Base-by-base conservation (phyloP, 2,329 filamentous ascomycete genomes). In the Aureobasidium zeae region DNA sequence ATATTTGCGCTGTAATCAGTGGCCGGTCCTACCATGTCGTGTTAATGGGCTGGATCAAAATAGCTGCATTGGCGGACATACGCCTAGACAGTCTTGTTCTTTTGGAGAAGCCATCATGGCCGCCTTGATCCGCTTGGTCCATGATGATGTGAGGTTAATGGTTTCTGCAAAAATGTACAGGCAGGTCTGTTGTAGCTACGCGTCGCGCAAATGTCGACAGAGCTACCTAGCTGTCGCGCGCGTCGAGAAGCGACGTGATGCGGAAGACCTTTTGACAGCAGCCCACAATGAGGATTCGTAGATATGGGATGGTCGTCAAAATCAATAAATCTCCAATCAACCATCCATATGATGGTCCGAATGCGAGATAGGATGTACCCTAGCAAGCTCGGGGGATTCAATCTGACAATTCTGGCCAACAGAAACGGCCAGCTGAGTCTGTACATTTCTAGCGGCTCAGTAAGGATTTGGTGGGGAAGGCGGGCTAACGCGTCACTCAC, bases 1-100 rank as follows among this genome's bases (percentile, higher is more conserved):
- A 94, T 76, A 8, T 86, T 91, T 17, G 88, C 82, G 56, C 86
- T 83, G 73, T 94, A 94, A 64, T 95, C 88, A 32, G 88, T 95
- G 11, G 94, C 86, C 32, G 87, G 83, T 51, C 87, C 86, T 94
- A 49, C n/a, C n/a, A n/a, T 44, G 6, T 22, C 13, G 13, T 30
- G 25, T 43, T 22, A 43, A 22, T 22, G 7, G n/a, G 13, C 11
- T 25, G 13, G 12, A 25, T 12, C 12, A 15, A 11, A 19, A 29
- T 3, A 15, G 35, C n/a, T n/a, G n/a, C n/a, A n/a, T n/a, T n/a
- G n/a, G 8, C 9, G 10, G 8, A 30, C 38, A 15, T 43, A 49
- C 47, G 31, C 25, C 28, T 42, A 44, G 44, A 51, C 15, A 45
- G 44, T 45, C 48, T 42, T 11, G 42, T 46, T 13, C 49, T 49